Conservation (phyloP, 257 asterid species). For the Plantago major region DNA sequence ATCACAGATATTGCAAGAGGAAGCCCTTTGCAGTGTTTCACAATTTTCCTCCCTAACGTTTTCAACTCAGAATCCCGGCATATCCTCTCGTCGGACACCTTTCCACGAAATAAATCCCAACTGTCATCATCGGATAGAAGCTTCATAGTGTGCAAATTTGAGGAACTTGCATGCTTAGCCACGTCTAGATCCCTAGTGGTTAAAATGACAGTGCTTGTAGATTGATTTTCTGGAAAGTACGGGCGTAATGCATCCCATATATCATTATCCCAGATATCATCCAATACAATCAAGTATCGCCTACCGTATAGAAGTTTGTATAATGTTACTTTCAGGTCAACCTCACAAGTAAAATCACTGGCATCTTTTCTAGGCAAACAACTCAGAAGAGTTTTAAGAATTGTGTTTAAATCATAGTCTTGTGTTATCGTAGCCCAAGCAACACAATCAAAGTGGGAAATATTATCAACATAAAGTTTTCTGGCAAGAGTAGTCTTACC, state of each 20-base stretch:
- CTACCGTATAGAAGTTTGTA: no score
- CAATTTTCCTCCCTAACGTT: background rate
- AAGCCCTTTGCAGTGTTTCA: background rate
- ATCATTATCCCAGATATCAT: background rate
- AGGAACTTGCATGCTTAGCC: background rate
- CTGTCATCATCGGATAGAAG: background rate
- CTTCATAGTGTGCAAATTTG: background rate
- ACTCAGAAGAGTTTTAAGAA: no score
- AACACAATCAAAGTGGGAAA: no score
- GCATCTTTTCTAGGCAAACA: no score
- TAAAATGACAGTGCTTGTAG: background rate
- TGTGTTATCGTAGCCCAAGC: no score
- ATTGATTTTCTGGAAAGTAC: background rate
- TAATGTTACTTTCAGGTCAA: no score
- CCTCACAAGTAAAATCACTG: no score
- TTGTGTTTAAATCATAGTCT: no score
- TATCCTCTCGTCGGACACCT: background rate
- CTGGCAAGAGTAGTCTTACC: no score
- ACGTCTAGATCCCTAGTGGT: slow-evolving; percentile 2
- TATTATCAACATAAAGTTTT: no score
- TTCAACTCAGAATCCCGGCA: background rate
- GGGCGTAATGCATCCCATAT: background rate
- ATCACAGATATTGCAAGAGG: background rate
- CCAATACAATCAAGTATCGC: no score
- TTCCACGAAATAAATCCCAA: background rate